phyloP scores from a whole-genome alignment of 2,329 filamentous ascomycete genomes.

The Colletotrichum australisinense region DNA sequence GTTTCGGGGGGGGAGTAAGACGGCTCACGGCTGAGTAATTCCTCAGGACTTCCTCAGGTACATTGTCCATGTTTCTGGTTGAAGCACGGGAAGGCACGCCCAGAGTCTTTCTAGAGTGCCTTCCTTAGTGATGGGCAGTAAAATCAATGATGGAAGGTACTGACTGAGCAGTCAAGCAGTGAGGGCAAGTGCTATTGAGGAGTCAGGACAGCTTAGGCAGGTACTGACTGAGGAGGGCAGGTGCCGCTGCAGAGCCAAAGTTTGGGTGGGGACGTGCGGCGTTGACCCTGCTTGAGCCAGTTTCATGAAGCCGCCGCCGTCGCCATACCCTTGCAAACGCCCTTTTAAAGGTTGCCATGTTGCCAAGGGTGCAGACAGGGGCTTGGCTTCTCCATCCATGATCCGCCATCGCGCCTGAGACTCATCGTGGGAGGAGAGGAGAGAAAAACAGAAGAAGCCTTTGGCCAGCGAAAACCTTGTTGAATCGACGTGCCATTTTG shows the following conservation, averaged over 20 bases:
- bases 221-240: neutral
- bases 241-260: constrained; percentile 22
- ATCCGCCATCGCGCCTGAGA: neutral
- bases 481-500: neutral
- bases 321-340: constrained; percentile 25
- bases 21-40: constrained; percentile 14
- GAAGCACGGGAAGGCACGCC: neutral
- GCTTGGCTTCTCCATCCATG: neutral
- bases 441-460: neutral
- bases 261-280: constrained; percentile 17
- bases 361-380: neutral
- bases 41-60: constrained; percentile 2
- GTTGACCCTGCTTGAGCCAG: constrained; percentile 32
- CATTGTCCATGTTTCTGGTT: constrained; percentile 6
- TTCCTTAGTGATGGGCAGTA: neutral
- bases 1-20: neutral
- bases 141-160: neutral
- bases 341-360: constrained; percentile 6
- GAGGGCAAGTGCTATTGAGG: no score
- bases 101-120: neutral
- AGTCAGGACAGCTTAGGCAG: neutral
- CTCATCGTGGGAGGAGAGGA: neutral
- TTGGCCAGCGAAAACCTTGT: neutral
- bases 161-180: no score
- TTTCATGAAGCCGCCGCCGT: constrained; percentile 33